phyloP scores from a whole-genome alignment of 139 green algal species.

The Tetradesmus obliquus region DNA sequence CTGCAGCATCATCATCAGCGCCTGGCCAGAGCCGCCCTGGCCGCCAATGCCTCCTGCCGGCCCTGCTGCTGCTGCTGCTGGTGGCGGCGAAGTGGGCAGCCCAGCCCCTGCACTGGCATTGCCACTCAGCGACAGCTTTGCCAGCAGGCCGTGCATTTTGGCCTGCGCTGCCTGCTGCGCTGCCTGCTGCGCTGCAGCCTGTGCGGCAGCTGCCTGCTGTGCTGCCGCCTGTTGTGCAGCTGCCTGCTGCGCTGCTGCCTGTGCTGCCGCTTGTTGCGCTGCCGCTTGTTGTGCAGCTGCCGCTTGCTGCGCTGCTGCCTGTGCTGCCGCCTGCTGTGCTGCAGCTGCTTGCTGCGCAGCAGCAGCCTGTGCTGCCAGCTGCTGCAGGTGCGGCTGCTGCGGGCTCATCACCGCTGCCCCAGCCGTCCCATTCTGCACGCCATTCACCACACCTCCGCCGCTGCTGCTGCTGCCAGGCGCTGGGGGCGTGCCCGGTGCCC shows the following conservation, averaged over 20 bases:
- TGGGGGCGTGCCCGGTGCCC: background rate
- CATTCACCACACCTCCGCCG: background rate
- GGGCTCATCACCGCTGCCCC: background rate
- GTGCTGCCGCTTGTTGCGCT: background rate
- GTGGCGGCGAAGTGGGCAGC: background rate
- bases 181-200: background rate
- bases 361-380: background rate
- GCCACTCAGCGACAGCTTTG: background rate
- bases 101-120: background rate
- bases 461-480: slow-evolving; percentile 36
- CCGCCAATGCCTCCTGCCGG: background rate
- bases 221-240: background rate
- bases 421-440: background rate
- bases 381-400: background rate
- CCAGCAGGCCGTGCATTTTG: background rate
- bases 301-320: background rate
- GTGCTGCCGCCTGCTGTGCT: background rate
- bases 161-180: background rate
- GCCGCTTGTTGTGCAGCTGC: background rate
- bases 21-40: background rate
- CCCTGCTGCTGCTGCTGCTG: background rate
- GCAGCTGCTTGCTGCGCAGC: background rate
- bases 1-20: slow-evolving; percentile 35
- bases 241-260: background rate
- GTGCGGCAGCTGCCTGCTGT: background rate